A percentile compares a stretch with the other conserved stretches of the same genome.
Conservation (phyloP, 768 basidiomycete species). For the Mycena amicta region DNA sequence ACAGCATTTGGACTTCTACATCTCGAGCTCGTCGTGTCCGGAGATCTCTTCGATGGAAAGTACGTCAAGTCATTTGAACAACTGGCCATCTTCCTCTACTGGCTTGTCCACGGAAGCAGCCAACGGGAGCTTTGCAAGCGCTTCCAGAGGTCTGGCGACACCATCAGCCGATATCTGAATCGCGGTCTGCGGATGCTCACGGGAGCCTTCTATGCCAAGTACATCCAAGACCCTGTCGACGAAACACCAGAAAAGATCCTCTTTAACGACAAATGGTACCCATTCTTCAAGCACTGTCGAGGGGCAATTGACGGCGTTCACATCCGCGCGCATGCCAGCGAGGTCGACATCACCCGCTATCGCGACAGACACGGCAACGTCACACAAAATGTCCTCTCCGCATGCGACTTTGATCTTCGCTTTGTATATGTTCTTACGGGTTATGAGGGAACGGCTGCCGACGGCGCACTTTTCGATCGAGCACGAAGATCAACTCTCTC, state of each 20-base stretch:
- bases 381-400: conserved; percentile 28
- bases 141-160: conserved; percentile 1
- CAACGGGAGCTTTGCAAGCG: conserved; percentile 11
- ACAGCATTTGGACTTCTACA: conserved; percentile 9
- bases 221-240: not conserved
- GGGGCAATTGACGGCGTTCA: conserved; percentile 31
- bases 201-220: not conserved
- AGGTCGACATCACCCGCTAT: not conserved
- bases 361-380: conserved; percentile 6
- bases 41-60: not conserved
- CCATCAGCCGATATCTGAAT: conserved; percentile 3
- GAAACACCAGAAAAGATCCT: conserved; percentile 14
- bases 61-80: conserved; percentile 10
- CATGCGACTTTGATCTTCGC: conserved; percentile 22
- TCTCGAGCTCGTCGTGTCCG: not conserved
- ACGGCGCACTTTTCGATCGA: not conserved
- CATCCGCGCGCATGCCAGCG: not conserved
- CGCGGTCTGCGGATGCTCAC: not conserved
- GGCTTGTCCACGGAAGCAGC: conserved; percentile 3
- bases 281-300: conserved; percentile 24
- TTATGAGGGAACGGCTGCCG: not conserved
- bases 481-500: not conserved
- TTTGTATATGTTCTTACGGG: conserved; percentile 15
- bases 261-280: conserved; percentile 28
- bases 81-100: conserved; percentile 13